Percentiles rank a stretch among this genome's conserved stretches.
Conservation (phyloP, 2,329 filamentous ascomycete species). For the Cladophialophora chaetospira region DNA sequence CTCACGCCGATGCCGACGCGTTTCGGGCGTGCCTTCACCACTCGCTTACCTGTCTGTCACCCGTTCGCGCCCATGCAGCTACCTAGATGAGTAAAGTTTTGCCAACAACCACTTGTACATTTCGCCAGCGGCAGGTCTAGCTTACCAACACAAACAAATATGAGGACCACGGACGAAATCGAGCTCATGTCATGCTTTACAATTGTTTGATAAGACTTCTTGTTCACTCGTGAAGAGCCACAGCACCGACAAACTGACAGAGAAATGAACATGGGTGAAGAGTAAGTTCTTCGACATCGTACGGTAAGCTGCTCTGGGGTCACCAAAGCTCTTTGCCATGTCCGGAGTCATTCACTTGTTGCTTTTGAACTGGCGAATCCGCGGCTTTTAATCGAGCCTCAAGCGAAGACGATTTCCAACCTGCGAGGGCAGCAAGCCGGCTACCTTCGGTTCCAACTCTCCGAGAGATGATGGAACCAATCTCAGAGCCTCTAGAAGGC, state of each 20-base stretch:
- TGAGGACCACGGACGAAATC: not conserved
- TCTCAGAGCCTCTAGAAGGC: not conserved
- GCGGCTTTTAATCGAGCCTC: not conserved
- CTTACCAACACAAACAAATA: not conserved
- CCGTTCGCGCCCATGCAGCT: not conserved
- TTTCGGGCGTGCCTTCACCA: not conserved
- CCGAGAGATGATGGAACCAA: conserved; percentile 1
- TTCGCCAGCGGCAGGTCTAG: too few relatives aligned
- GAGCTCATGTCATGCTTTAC: not conserved
- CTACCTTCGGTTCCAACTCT: not conserved
- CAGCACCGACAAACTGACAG: too few relatives aligned
- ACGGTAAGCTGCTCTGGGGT: too few relatives aligned
- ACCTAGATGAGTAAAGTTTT: too few relatives aligned
- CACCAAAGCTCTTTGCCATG: too few relatives aligned
- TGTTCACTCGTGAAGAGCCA: too few relatives aligned
- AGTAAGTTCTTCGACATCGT: too few relatives aligned
- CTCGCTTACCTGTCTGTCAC: not conserved
- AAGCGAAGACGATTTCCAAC: too few relatives aligned
- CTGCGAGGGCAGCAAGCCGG: not conserved
- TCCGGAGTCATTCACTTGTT: not conserved
- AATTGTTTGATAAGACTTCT: not conserved
- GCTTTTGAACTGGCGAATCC: conserved; percentile 16
- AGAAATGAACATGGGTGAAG: too few relatives aligned
- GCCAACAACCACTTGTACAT: too few relatives aligned
- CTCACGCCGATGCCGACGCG: not conserved